Evolutionary conservation across 345 rosid species (phyloP), one percentile per base, ranked within the genome.

Genomic region (Aquilaria sinensis): DNA sequence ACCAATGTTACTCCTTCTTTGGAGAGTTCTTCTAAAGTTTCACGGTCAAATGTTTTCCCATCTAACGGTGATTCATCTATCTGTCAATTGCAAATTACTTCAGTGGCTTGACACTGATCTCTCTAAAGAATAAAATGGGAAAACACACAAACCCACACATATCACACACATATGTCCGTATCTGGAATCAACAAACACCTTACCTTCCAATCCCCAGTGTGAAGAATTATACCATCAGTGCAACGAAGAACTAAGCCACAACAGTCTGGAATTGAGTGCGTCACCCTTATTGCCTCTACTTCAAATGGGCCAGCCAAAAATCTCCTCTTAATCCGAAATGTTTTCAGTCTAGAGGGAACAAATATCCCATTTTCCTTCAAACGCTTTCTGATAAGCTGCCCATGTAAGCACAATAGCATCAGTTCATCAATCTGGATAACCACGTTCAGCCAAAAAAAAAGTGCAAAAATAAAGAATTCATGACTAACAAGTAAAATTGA

Each of bases 131-230:
- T 9, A 55, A 13, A 48, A 33, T 60, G 7, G 53, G 53, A 63
- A 56, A 55, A 65, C 41, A 34, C 41, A 34, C 41, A 6, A 6
- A 6, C 41, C 3, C 41, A 1, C 41, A 34, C 41, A 34, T 6
- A 34, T 34, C 41, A 34, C 41, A 34, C 41, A 34, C 41, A 6
- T 6, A 34, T 34, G 23, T 16, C 23, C 41, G 1, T 3, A 34
- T 12, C 2, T 10, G 54, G 34, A 46, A 15, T 73, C 46, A 47
- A 53, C 53, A 66, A 47, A 53, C 52, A 53, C 62, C 63, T 68
- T 72, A 88, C 97, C 91, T 94, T 94, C 99, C 99, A 94, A 76
- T 94, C 99, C 65, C 97, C 99, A 30, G 99, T 94, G 71, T 94
- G 99, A 72, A 90, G 88, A 78, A 94, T 88, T 64, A 86, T 90